Evolutionary conservation across 768 basidiomycete genomes (phyloP), one percentile per base, ranked within the genome.

Genomic region (Suillus sp.): DNA sequence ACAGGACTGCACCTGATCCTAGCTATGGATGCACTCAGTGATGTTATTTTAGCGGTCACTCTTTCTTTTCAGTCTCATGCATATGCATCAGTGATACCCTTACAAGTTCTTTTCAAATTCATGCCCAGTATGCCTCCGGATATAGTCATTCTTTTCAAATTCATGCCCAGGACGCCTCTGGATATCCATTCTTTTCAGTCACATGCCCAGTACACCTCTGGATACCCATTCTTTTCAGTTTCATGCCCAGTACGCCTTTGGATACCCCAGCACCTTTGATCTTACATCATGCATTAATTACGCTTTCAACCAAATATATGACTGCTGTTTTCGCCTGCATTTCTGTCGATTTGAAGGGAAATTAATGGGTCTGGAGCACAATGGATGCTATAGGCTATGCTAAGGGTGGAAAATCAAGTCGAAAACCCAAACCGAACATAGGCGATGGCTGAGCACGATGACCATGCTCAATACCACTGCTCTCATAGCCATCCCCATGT

Each of bases 361-460:
- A n/a, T 22, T 1, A 22, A 47, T 22, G 4, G n/a, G 22, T 4
- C n/a, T n/a, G n/a, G 30, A 47, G 11, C 45, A 13, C 25, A 30
- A 48, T 27, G 25, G 14, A 25, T 47, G 45, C n/a, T 22, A 25
- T 48, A 16, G 25, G 25, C 14, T 27, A 8, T 27, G 16, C 8
- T 8, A 8, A 27, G 8, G 25, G 48, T 27, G 25, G 47, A 16
- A 27, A 4, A 16, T 4, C 9, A 50, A 16, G 16, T 27, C 25
- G 1, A 18, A 32, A 13, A 20, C 51, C 5, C 11, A 20, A 32
- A 51, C 9, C 18, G 1, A 18, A 27, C 8, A 18, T 51, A 51
- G 25, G 27, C 55, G 18, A 61, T 61, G 60, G 18, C 60, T 38
- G 27, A 61, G 13, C 38, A 63, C 25, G 38, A 11, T 22, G n/a